Conservation (phyloP, 345 rosid species). For the Mangifera indica region DNA sequence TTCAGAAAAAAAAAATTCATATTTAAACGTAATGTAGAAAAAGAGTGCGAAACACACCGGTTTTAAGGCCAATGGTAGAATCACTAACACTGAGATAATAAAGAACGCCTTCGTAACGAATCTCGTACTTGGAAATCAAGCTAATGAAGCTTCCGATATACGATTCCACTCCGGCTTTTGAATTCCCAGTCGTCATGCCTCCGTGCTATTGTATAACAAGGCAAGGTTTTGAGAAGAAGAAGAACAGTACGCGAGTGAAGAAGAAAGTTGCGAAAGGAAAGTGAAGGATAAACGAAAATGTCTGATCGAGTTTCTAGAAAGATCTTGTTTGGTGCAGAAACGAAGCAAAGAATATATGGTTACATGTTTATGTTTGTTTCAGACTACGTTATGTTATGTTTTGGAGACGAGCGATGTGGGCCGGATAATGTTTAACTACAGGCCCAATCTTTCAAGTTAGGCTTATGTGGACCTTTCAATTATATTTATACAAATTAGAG, state of each 20-base stretch:
- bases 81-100: constrained; percentile 31
- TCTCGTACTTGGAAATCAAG: constrained; percentile 37
- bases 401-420: background rate
- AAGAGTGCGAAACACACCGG: constrained; percentile 27
- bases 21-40: background rate
- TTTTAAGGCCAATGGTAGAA: constrained; percentile 37
- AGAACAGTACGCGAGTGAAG: background rate
- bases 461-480: background rate
- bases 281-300: background rate
- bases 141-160: constrained; percentile 40
- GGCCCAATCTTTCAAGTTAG: background rate
- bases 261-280: background rate
- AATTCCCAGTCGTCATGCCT: constrained; percentile 26
- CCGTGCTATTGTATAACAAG: background rate
- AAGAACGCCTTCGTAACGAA: constrained; percentile 49
- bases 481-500: too few species aligned
- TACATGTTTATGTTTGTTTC: background rate
- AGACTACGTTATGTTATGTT: too few species aligned
- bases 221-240: background rate
- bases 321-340: background rate
- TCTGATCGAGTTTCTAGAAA: background rate
- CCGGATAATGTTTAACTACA: background rate
- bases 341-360: background rate
- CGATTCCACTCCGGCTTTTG: constrained; percentile 25
- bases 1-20: background rate